Evolutionary conservation across 169 alveolate species (phyloP).

Genomic region (Plasmodium ovale): DNA sequence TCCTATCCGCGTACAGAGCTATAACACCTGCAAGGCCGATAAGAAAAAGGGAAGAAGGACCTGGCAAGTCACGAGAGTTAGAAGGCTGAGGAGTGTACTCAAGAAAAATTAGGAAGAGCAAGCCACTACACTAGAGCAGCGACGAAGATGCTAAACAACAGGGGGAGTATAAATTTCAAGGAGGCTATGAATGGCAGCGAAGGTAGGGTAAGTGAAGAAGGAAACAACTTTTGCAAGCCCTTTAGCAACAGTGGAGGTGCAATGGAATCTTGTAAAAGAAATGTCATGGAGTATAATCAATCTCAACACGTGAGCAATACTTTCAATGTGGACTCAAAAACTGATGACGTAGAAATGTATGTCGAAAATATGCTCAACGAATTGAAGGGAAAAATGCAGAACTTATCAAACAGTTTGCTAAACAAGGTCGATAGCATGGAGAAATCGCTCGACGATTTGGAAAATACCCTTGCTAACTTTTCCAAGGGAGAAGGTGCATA

Average conservation of each 20-base stretch:
- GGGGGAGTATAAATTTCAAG: background rate
- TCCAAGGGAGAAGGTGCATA: background rate
- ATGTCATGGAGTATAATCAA: background rate
- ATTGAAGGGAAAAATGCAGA: constrained; percentile 64
- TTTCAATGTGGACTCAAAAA: constrained; percentile 4
- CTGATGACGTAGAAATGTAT: constrained; percentile 54
- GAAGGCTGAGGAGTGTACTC: background rate
- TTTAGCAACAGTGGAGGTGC: constrained; percentile 3
- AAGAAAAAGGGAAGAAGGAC: background rate
- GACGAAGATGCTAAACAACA: background rate
- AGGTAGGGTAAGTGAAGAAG: background rate
- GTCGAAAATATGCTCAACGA: constrained; percentile 72
- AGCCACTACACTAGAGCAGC: no score
- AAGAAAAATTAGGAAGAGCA: background rate
- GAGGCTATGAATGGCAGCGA: constrained; percentile 19
- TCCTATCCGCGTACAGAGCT: constrained; percentile 57
- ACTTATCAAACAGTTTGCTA: constrained; percentile 37
- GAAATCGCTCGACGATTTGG: constrained; percentile 45
- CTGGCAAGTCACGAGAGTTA: constrained; percentile 9
- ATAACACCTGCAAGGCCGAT: constrained; percentile 52
- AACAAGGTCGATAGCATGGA: constrained; percentile 66
- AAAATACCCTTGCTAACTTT: constrained; percentile 17
- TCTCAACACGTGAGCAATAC: background rate
- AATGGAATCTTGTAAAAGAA: constrained; percentile 7
- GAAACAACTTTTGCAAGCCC: constrained; percentile 8